Evolutionary conservation across 768 basidiomycete genomes (phyloP).

Genomic region (Trichaptum fuscoviolaceum): DNA sequence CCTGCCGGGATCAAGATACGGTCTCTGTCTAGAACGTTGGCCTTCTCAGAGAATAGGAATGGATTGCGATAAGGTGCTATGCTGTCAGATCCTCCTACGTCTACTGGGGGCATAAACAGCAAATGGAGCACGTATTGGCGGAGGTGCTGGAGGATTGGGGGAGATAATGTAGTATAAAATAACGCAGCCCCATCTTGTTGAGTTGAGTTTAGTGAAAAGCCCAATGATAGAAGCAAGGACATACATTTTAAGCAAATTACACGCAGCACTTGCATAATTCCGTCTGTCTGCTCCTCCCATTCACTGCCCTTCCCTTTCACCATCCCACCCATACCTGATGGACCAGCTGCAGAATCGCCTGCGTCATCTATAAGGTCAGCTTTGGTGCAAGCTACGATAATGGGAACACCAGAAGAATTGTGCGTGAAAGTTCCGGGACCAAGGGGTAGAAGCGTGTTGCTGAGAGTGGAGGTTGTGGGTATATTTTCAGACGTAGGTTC

Average conservation of each 20-base stretch:
- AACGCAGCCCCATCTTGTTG: slow-evolving; percentile 79
- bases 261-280: slow-evolving; percentile 90
- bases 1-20: slow-evolving; percentile 89
- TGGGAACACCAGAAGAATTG: slow-evolving; percentile 80
- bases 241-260: slow-evolving; percentile 89
- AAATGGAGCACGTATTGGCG: slow-evolving; percentile 81
- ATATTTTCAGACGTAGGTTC: slow-evolving; percentile 71
- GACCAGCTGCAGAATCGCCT: slow-evolving; percentile 61
- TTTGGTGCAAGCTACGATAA: slow-evolving; percentile 87
- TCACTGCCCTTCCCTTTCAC: slow-evolving; percentile 88
- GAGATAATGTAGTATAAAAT: slow-evolving; percentile 86
- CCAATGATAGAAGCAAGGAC: slow-evolving; percentile 25
- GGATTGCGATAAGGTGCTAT: slow-evolving; percentile 60
- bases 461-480: slow-evolving; percentile 56
- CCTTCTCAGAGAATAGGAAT: slow-evolving; percentile 82
- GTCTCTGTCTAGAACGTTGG: slow-evolving; percentile 92
- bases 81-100: slow-evolving; percentile 28
- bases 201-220: not conserved
- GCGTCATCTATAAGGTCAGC: slow-evolving; percentile 89
- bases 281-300: slow-evolving; percentile 95
- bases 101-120: slow-evolving; percentile 55
- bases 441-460: slow-evolving; percentile 71
- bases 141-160: slow-evolving; percentile 67
- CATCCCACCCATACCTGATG: slow-evolving; percentile 84
- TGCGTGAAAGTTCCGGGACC: slow-evolving; percentile 82